Evolutionary conservation across 257 asterid species (phyloP), one percentile per base, ranked within the genome.

Genomic region (Solanum clarkiae): DNA sequence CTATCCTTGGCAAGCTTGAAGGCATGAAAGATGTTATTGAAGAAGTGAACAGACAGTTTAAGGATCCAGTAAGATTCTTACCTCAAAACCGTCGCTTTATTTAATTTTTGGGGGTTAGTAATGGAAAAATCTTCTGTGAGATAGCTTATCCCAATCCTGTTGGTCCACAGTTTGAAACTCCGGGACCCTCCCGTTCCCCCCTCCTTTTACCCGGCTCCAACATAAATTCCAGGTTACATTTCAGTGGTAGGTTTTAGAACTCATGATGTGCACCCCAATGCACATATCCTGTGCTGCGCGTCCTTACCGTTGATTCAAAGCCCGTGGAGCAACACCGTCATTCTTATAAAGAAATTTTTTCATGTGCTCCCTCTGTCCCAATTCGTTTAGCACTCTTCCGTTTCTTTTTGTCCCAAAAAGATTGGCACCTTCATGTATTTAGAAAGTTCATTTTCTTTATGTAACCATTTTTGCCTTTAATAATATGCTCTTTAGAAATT

Each of bases 11-110:
- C 53, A 96, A 88, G 95, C 96, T 96, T 57, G 99, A 96, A 88
- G 97, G 99, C 90, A 91, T 96, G 98, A 96, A 93, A 92, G 98
- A 93, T 57, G 88, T 96, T 89, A 92, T 96, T 90, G 94, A 94
- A 86, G 91, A 96, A 92, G 99, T 96, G 86, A 96, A 94, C 92
- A 89, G 88, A 87, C 99, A 96, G 92, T 96, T 96, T 69, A 94
- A 96, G 91, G 98, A 96, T 89, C 99, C 99, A 2, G 99, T 96
- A 88, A 92, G 96, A 84, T 71, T 59, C 66, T 29, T 80, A 47
- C 53, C 83, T 69, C 22, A 32, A 75, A 51, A 83, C 65, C 24
- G 49, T 66, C 47, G 29, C 84, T 83, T 82, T 29, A 1, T 15
- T 17, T 42, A 62, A 59, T 65, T 20, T 22, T 18, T 10, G 13